Conservation (phyloP, 164 flowering plant genomes). For the Tinospora cordifolia region DNA sequence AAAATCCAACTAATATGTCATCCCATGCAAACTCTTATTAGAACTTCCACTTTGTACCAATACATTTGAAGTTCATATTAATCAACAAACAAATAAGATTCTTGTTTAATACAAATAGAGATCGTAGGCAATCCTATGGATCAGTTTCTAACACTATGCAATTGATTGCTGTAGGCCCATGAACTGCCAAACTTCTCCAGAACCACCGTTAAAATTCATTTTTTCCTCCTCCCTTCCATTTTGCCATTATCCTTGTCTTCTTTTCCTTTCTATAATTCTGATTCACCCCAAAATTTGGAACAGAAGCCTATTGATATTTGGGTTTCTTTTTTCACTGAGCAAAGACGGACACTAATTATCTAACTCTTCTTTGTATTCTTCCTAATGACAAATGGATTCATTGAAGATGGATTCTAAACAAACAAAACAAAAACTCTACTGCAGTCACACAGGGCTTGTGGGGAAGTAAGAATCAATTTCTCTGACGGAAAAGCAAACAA, state of each 20-base stretch:
- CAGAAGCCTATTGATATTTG: neutral
- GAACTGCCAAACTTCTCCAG: neutral
- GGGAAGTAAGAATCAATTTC: too few relatives aligned
- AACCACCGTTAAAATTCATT: neutral
- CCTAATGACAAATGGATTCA: neutral
- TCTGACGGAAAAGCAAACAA: neutral
- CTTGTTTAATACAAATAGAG: too few relatives aligned
- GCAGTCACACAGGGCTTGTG: too few relatives aligned
- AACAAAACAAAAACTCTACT: too few relatives aligned
- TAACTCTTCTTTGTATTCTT: neutral
- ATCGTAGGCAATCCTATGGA: too few relatives aligned
- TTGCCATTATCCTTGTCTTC: neutral
- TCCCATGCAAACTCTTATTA: too few relatives aligned
- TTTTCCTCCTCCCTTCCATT: too few relatives aligned
- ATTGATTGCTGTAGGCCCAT: too few relatives aligned
- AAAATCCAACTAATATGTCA: too few relatives aligned
- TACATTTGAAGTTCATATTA: neutral
- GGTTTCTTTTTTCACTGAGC: neutral
- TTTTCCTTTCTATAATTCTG: neutral
- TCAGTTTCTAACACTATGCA: too few relatives aligned
- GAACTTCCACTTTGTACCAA: neutral
- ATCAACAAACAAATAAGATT: neutral
- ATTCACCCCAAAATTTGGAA: neutral
- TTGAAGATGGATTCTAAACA: neutral
- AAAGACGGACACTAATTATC: neutral